Base-by-base conservation (phyloP, 2,329 filamentous ascomycete genomes). In the Penicillium rolfsii region DNA sequence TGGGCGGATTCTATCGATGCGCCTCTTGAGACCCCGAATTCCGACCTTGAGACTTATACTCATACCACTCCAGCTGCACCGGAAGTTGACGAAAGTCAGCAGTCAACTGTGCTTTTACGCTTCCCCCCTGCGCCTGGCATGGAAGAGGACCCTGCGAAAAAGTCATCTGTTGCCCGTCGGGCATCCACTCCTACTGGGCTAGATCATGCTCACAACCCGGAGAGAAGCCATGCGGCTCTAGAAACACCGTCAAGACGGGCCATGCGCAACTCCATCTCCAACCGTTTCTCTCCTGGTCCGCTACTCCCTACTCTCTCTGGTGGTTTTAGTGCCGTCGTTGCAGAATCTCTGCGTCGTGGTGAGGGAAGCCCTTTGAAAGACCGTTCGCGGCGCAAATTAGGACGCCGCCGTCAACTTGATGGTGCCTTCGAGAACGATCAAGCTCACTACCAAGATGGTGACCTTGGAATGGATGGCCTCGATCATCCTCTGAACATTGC, bases 321-420 rank as follows among this genome's bases (percentile, higher is more conserved):
- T 1, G 84, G 83, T 0, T 78, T 90, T 16, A 85, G 81, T 70
- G 87, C 84, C 1, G 84, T 90, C 52, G 85, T 90, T 5, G 87
- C 87, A 8, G 87, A 90, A 64, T 83, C 86, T 24, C 77, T 89
- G 28, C 82, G 86, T n/a, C 82, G 85, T 16, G 84, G 85, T 14
- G 79, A 84, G 61, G 80, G 80, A 8, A 77, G 74, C 24, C 72
- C 78, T 19, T 65, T 67, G 22, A 75, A 73, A 56, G 70, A 73
- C 38, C 74, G 76, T 26, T 68, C 62, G 5, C 62, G 64, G 50
- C 70, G 70, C 9, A 69, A 66, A 56, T 57, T 63, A 6, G 67
- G 70, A 24, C 72, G 70, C 33, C 68, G 74, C 49, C 70, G 73
- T 38, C 73, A 70, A 50, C 55, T 71, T 3, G 71, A 71, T 22